Base-by-base conservation (phyloP, 1,139 yeast genomes). In the Yamadazyma kanchanaburiensis region DNA sequence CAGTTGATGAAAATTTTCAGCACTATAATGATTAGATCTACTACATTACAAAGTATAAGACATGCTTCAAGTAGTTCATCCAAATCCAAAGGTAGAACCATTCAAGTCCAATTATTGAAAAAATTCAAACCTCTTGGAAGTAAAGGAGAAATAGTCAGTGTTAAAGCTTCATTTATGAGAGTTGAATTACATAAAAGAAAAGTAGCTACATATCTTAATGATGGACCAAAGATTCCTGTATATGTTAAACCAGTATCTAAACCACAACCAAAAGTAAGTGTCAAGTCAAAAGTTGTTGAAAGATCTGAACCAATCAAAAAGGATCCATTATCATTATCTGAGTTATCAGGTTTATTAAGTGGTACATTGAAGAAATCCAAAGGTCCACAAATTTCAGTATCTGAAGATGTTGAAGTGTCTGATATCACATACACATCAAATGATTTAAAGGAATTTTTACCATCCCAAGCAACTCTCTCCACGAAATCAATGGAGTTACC, bases 161-260 rank as follows among this genome's bases (percentile, higher is more conserved):
- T 87, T n/a, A 71, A 77, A 38, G 86, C 95, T 20, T 85, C 91
- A 12, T 68, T 75, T 37, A 88, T 88, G 96, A 74, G 91, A 53
- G 85, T 84, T 58, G 74, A 64, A 46, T 69, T 88, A 35, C 87
- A 87, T 47, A 74, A 75, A 30, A 49, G 64, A 38, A 80, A 84
- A 45, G 83, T 85, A 27, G 96, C 96, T 3, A 74, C 76, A 22
- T 84, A 83, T 49, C 67, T 83, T 19, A 73, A 67, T 11, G 63
- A 70, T 35, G 70, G 73, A 6, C 81, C 86, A 27, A 64, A 67
- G 32, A 71, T 84, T 31, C 84, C 86, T 1, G 75, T 81, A 7
- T 18, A 18, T 10, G 20, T 18, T 7, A 18, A 10, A 10, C 20
- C 20, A 7, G 20, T 10, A 10, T 7, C 10, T 7, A 10, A 8